A percentile compares a stretch with the other conserved stretches of the same genome.
Evolutionary conservation across 1,284 basidiomycete genomes (phyloP).

Genomic region (Gymnopus androsaceus): DNA sequence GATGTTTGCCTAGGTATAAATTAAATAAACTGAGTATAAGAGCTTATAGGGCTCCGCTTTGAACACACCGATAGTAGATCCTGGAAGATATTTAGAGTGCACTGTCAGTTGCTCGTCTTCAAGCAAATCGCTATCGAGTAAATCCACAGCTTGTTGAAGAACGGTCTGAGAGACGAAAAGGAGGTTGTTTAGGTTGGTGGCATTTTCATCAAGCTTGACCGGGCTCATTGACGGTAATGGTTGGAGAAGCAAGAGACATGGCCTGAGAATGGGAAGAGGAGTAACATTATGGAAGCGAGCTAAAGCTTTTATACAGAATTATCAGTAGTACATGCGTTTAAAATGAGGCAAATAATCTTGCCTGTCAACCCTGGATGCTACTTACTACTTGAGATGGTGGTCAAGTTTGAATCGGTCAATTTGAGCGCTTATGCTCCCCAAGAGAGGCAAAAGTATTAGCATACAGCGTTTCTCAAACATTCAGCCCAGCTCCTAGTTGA

Average conservation of each 20-base stretch:
- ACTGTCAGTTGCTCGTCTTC: slow-evolving; percentile 69
- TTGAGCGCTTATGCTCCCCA: too few relatives aligned
- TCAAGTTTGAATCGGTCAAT: too few relatives aligned
- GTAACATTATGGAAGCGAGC: background rate
- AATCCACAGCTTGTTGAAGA: slow-evolving; percentile 68
- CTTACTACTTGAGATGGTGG: too few relatives aligned
- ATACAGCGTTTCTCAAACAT: too few relatives aligned
- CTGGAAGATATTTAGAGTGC: slow-evolving; percentile 70
- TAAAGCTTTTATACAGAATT: slow-evolving; percentile 7
- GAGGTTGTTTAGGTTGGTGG: slow-evolving; percentile 47
- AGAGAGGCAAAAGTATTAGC: too few relatives aligned
- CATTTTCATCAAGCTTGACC: slow-evolving; percentile 16
- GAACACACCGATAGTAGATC: slow-evolving; percentile 75
- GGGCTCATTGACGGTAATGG: slow-evolving; percentile 7
- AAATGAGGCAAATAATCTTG: slow-evolving; percentile 14
- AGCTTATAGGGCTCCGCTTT: background rate
- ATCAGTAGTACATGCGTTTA: slow-evolving; percentile 24
- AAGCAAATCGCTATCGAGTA: slow-evolving; percentile 63
- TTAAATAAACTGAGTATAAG: background rate
- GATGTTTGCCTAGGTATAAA: slow-evolving; percentile 65
- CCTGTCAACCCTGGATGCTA: background rate
- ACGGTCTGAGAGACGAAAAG: slow-evolving; percentile 66
- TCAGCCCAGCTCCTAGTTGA: too few relatives aligned
- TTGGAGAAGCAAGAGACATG: slow-evolving; percentile 15
- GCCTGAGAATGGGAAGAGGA: background rate